Base-by-base conservation (phyloP, 306 rosid genomes). In the Fragaria vesca region DNA sequence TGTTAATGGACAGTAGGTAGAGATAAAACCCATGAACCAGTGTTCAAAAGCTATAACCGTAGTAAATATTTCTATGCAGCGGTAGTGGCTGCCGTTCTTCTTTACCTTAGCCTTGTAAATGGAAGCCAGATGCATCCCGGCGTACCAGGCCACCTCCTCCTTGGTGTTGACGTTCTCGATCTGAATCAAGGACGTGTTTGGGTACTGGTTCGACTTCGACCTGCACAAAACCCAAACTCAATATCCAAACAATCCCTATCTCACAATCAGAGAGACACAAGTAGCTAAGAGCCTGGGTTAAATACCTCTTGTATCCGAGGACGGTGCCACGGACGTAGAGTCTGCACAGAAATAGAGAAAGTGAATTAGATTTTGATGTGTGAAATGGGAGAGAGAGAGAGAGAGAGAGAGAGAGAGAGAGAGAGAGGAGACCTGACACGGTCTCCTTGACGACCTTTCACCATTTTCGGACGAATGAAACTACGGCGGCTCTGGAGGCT, bases 271-370 rank as follows among this genome's bases (percentile, higher is more conserved):
- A 45, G 3, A 47, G 11, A 17, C 8, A 12, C 8, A 73, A 26
- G 5, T 8, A 24, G 36, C 4, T 38, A 1, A 11, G 36, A 11
- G 13, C 18, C 17, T 63, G 11, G 40, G 0, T 58, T 36, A 5
- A 15, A 18, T 85, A 92, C 97, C 97, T 88, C 80, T 92, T 90
- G 93, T 90, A 92, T 38, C 97, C 97, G 51, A 92, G 96, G 66
- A 92, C 76, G 11, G 97, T 87, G 21, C 97, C 97, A 69, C 97
- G 87, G 13, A 90, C 89, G 58, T 92, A 92, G 45, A 92, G 97
- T 61, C 96, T 90, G 69, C 51, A 16, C 18, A 36, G 54, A 7
- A 51, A 47, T 4, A 4, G 80, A 20, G 2, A 62, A 20, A 38
- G 75, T n/a, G 54, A 3, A 21, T 43, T 3, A 63, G 50, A 65